Conservation (phyloP, 2,329 filamentous ascomycete species). For the Fusarium buharicum region DNA sequence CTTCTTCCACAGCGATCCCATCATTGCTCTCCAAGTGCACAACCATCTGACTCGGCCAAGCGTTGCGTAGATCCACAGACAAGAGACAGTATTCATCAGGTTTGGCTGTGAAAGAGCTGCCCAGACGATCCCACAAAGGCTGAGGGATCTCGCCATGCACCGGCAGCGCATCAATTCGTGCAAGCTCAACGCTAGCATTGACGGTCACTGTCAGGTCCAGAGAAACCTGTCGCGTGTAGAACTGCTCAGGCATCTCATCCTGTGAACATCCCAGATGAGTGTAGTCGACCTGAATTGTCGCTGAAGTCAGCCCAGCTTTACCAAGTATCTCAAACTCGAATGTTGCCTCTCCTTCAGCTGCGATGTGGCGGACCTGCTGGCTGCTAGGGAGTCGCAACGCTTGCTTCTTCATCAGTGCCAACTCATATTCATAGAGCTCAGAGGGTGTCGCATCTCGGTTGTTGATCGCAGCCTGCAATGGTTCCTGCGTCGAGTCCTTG, state of each 20-base stretch:
- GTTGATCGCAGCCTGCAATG: constrained; percentile 77
- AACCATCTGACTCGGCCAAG: constrained; percentile 83
- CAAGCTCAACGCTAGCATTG: constrained; percentile 87
- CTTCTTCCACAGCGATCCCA: constrained; percentile 61
- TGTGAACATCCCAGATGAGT: constrained; percentile 77
- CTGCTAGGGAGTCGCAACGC: constrained; percentile 69
- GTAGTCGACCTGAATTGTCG: constrained; percentile 86
- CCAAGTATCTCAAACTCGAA: constrained; percentile 89
- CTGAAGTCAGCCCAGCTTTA: constrained; percentile 83
- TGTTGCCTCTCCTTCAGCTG: constrained; percentile 72
- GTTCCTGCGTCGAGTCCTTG: constrained; percentile 84
- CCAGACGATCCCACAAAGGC: constrained; percentile 65
- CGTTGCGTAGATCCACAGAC: constrained; percentile 85
- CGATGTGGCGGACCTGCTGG: constrained; percentile 68
- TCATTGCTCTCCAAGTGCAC: constrained; percentile 69
- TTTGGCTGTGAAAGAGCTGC: constrained; percentile 50
- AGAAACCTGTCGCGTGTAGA: constrained; percentile 85
- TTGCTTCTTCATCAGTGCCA: constrained; percentile 79
- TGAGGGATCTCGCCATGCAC: constrained; percentile 73
- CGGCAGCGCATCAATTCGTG: constrained; percentile 81
- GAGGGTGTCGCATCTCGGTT: constrained; percentile 81
- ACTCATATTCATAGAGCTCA: constrained; percentile 87
- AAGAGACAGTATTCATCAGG: constrained; percentile 78
- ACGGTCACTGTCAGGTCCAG: constrained; percentile 88
- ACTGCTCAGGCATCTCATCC: constrained; percentile 75